Conservation (phyloP, 345 rosid species). For the Anacardium occidentale region DNA sequence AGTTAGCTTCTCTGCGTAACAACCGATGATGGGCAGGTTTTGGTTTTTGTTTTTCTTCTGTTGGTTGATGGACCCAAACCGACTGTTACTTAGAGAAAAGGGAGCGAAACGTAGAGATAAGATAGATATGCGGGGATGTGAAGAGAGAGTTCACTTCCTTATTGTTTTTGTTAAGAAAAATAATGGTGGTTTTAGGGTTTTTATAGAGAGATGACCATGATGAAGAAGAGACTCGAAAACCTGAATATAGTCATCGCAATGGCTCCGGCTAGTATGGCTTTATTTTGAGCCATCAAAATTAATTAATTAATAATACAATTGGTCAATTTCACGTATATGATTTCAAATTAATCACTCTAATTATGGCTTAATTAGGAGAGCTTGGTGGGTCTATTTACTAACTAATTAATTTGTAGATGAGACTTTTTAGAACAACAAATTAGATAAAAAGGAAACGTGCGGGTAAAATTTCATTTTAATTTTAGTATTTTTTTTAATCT, state of each 20-base stretch:
- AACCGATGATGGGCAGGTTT: slow-evolving; percentile 36
- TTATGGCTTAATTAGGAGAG: no score
- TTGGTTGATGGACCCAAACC: slow-evolving; percentile 27
- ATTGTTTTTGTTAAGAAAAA: background rate
- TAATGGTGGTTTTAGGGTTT: slow-evolving; percentile 27
- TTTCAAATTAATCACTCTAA: background rate
- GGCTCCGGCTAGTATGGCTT: slow-evolving; percentile 43
- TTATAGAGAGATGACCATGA: slow-evolving; percentile 23
- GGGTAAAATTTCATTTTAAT: background rate
- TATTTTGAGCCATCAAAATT: slow-evolving; percentile 29
- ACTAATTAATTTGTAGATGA: background rate
- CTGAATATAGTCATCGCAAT: slow-evolving; percentile 11
- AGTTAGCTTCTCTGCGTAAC: slow-evolving; percentile 32
- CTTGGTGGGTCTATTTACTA: background rate
- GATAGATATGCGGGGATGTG: slow-evolving; percentile 23
- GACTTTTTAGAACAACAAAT: background rate
- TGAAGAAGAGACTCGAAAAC: background rate
- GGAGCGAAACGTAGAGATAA: slow-evolving; percentile 31
- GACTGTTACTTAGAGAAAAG: slow-evolving; percentile 49
- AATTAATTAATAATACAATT: background rate
- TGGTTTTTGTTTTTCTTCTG: background rate
- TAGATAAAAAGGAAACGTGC: background rate
- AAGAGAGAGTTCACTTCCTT: slow-evolving; percentile 18
- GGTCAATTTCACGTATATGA: background rate
- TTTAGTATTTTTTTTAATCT: no score